A percentile compares a stretch with the other conserved stretches of the same genome.
Evolutionary conservation across 2,329 filamentous ascomycete genomes (phyloP).

Genomic region (Apiospora phragmitis): DNA sequence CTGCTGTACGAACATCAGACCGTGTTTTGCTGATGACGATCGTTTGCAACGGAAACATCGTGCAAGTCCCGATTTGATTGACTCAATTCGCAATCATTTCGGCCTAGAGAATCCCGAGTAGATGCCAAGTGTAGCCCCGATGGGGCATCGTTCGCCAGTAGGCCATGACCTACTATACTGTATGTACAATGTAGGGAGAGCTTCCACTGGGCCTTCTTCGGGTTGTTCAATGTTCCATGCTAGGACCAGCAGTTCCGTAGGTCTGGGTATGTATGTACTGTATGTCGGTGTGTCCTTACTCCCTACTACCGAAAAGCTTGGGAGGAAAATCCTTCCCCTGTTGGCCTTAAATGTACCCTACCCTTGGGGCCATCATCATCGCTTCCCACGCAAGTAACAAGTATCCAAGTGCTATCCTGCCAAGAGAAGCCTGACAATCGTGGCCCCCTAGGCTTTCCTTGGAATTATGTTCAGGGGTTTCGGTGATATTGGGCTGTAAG

Average conservation of each 20-base stretch:
- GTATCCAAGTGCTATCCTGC: neutral
- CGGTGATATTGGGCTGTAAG: constrained; percentile 8
- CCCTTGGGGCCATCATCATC: constrained; percentile 6
- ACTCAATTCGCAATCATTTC: neutral
- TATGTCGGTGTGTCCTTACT: constrained; percentile 1
- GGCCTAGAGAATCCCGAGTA: neutral
- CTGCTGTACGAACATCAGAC: neutral
- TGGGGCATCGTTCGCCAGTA: neutral
- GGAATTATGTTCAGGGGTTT: constrained; percentile 6
- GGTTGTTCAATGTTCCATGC: constrained; percentile 8
- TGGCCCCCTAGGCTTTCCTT: constrained; percentile 1
- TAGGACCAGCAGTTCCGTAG: constrained; percentile 9
- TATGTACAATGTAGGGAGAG: neutral
- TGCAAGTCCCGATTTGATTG: neutral
- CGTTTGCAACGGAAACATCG: neutral
- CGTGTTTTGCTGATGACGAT: neutral
- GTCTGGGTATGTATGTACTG: too few relatives aligned
- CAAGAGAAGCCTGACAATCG: constrained; percentile 1
- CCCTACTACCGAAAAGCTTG: constrained; percentile 7
- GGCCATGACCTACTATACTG: neutral
- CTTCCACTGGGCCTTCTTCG: constrained; percentile 3
- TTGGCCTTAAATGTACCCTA: constrained; percentile 7
- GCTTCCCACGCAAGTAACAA: neutral
- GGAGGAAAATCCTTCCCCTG: constrained; percentile 1
- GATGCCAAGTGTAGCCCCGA: neutral